A percentile compares a stretch with the other conserved stretches of the same genome.
These are phyloP conservation scores for Blastobotrys parvus DNA, from an alignment of 805 yeast genomes.

Conservation along the genomic window DNA sequence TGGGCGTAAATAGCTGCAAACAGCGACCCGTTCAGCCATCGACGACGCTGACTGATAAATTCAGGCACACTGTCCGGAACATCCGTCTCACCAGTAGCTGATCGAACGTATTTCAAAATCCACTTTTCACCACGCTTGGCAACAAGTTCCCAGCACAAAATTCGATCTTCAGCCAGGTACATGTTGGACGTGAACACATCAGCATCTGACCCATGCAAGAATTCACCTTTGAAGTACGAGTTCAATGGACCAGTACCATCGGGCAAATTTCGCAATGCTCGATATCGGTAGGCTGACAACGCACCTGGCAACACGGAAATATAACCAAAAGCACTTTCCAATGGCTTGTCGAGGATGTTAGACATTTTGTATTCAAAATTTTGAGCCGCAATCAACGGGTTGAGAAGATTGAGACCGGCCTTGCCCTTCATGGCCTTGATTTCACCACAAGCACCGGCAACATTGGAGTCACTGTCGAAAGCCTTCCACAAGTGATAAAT, in stretches of 20 bases:
- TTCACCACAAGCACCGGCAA: slow-evolving; percentile 99
- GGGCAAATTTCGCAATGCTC: slow-evolving; percentile 74
- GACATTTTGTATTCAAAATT: slow-evolving; percentile 96
- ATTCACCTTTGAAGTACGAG: slow-evolving; percentile 87
- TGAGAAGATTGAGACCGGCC: slow-evolving; percentile 68
- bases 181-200: slow-evolving; percentile 92
- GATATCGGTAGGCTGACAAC: slow-evolving; percentile 83
- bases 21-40: slow-evolving; percentile 97
- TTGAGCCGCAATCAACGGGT: slow-evolving; percentile 93
- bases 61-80: slow-evolving; percentile 94
- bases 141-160: slow-evolving; percentile 91
- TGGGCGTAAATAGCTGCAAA: slow-evolving; percentile 93
- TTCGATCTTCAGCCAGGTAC: slow-evolving; percentile 96
- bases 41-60: slow-evolving; percentile 89
- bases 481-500: slow-evolving; percentile 96
- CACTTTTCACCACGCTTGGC: slow-evolving; percentile 78
- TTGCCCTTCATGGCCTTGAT: slow-evolving; percentile 92
- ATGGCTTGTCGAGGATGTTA: slow-evolving; percentile 89
- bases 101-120: slow-evolving; percentile 85
- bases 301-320: slow-evolving; percentile 95
- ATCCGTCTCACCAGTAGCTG: slow-evolving; percentile 94
- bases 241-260: slow-evolving; percentile 90
- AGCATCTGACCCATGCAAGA: slow-evolving; percentile 45
- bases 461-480: slow-evolving; percentile 90
- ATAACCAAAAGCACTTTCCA: slow-evolving; percentile 88